phyloP scores from a whole-genome alignment of 331 rosid genomes.

The Erythrophleum ivorense region DNA sequence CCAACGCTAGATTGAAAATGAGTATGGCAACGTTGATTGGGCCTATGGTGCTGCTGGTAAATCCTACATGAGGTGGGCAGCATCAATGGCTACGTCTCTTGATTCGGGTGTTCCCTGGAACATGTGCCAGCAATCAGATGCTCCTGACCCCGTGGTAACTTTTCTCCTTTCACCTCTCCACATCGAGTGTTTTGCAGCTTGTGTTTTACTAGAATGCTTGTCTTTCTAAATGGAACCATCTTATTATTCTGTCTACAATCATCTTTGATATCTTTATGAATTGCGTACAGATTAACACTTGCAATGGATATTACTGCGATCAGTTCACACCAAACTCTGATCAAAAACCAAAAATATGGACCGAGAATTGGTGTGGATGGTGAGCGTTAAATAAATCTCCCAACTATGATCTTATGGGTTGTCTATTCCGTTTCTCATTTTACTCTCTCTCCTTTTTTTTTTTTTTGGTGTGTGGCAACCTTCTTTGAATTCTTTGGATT shows the following conservation, averaged over 20 bases:
- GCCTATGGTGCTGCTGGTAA: slow-evolving; percentile 74
- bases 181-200: background rate
- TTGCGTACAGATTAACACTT: slow-evolving; percentile 78
- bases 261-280: slow-evolving; percentile 19
- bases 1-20: slow-evolving; percentile 80
- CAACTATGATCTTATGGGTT: background rate
- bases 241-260: slow-evolving; percentile 2
- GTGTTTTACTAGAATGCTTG: slow-evolving; percentile 8
- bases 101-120: slow-evolving; percentile 99
- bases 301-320: slow-evolving; percentile 93
- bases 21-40: slow-evolving; percentile 86
- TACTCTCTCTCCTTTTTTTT: background rate
- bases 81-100: slow-evolving; percentile 84
- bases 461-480: background rate
- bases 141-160: slow-evolving; percentile 93
- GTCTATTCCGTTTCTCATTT: background rate
- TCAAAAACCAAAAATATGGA: slow-evolving; percentile 87
- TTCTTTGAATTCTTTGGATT: slow-evolving; percentile 28
- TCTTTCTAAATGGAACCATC: background rate
- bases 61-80: slow-evolving; percentile 86
- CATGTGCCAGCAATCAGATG: slow-evolving; percentile 94
- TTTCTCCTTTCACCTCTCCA: slow-evolving; percentile 12
- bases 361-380: slow-evolving; percentile 96
- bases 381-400: slow-evolving; percentile 36
- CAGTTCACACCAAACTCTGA: slow-evolving; percentile 84